Conservation (phyloP, 2,329 filamentous ascomycete species). For the Penicillium sp. region DNA sequence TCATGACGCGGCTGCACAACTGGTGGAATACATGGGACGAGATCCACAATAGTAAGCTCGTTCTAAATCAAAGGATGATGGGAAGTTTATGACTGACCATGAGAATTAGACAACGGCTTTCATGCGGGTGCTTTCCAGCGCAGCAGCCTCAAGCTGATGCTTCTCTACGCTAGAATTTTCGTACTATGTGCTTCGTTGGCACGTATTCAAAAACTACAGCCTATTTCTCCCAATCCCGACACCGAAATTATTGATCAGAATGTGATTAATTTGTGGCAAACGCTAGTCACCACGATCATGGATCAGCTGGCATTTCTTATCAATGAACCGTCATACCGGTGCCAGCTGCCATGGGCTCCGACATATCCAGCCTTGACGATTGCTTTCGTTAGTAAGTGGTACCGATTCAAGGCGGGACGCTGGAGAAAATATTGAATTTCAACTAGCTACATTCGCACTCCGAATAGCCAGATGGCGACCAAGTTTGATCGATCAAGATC, state of each 20-base stretch:
- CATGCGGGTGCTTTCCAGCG: constrained; percentile 38
- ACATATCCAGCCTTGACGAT: constrained; percentile 37
- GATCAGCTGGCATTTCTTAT: constrained; percentile 34
- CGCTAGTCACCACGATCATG: constrained; percentile 34
- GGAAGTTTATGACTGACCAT: background rate
- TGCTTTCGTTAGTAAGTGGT: constrained; percentile 37
- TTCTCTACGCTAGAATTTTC: constrained; percentile 35
- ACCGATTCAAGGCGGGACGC: background rate
- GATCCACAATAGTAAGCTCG: constrained; percentile 31
- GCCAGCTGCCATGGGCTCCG: constrained; percentile 35
- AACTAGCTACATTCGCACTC: constrained; percentile 33
- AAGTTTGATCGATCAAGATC: constrained; percentile 30
- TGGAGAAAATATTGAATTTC: background rate
- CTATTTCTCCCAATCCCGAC: constrained; percentile 18
- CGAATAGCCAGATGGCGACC: constrained; percentile 36
- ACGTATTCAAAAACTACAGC: constrained; percentile 36
- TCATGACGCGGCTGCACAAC: constrained; percentile 31
- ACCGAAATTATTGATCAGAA: constrained; percentile 23
- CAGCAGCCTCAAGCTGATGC: constrained; percentile 35
- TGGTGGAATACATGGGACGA: constrained; percentile 39
- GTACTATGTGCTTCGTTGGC: constrained; percentile 33
- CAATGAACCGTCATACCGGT: constrained; percentile 33
- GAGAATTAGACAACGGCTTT: constrained; percentile 33
- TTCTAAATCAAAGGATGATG: background rate
- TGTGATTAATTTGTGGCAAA: constrained; percentile 31